Conservation (phyloP, 2,329 filamentous ascomycete genomes). For the Hymenoscyphus scutula region DNA sequence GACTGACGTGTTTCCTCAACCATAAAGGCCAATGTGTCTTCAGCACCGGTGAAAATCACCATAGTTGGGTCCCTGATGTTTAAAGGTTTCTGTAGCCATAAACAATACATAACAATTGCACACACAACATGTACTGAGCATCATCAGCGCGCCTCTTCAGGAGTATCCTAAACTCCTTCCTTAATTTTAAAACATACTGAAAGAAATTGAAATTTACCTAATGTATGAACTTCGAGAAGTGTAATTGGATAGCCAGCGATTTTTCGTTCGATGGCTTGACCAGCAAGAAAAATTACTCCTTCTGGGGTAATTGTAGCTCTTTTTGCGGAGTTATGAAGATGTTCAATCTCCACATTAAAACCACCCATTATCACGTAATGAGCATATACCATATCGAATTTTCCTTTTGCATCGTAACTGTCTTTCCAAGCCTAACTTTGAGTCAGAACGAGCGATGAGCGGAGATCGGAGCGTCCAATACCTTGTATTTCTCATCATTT, state of each 20-base stretch:
- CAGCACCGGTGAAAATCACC: constrained; percentile 3
- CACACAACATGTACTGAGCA: constrained; percentile 15
- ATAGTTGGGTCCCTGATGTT: constrained; percentile 14
- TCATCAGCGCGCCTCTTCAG: too few species aligned
- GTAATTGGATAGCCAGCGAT: constrained; percentile 14
- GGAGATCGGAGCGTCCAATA: too few species aligned
- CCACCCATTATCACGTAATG: background rate
- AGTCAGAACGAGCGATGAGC: too few species aligned
- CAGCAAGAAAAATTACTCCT: constrained; percentile 9
- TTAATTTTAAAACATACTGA: too few species aligned
- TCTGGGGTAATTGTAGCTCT: background rate
- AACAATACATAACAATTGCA: constrained; percentile 17
- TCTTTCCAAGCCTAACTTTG: too few species aligned
- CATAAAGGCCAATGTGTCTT: background rate
- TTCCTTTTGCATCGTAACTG: too few species aligned
- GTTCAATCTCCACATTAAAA: background rate
- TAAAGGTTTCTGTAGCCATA: constrained; percentile 21
- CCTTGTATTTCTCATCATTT: too few species aligned
- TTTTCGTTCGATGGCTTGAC: constrained; percentile 17
- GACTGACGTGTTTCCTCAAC: background rate
- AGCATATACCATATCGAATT: background rate
- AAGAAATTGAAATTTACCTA: background rate
- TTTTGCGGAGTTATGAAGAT: background rate
- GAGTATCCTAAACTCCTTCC: too few species aligned
- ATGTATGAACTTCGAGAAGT: constrained; percentile 19